Evolutionary conservation across 805 yeast genomes (phyloP).

Genomic region (Scheffersomyces spartinae): DNA sequence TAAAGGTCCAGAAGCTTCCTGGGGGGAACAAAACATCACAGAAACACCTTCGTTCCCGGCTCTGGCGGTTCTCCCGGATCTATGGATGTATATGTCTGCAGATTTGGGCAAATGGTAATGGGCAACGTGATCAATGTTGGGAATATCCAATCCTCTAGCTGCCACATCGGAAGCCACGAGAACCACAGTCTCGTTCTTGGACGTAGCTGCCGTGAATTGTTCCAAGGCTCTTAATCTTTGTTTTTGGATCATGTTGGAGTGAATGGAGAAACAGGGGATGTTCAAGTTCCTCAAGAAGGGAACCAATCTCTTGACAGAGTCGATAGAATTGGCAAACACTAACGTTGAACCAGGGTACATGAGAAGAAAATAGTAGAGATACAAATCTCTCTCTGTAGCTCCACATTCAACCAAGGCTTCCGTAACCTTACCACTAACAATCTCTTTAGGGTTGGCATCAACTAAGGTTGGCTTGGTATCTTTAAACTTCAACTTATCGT

Average conservation of each 20-base stretch:
- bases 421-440: constrained; percentile 60
- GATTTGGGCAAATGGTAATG: constrained; percentile 93
- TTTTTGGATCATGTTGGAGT: constrained; percentile 91
- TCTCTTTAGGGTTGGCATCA: constrained; percentile 80
- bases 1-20: constrained; percentile 84
- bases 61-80: constrained; percentile 98
- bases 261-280: constrained; percentile 65
- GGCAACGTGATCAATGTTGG: constrained; percentile 83
- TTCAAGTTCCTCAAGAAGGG: constrained; percentile 63
- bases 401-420: constrained; percentile 92
- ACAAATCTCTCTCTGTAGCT: constrained; percentile 79
- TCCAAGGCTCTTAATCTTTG: constrained; percentile 82
- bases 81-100: constrained; percentile 88
- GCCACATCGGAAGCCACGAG: constrained; percentile 95
- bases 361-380: constrained; percentile 74
- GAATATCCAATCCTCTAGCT: constrained; percentile 93
- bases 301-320: constrained; percentile 77
- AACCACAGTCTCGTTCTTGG: constrained; percentile 43
- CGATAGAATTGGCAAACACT: constrained; percentile 92
- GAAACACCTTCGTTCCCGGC: constrained; percentile 94
- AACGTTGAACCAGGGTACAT: constrained; percentile 84
- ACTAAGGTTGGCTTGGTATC: constrained; percentile 55
- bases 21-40: constrained; percentile 84
- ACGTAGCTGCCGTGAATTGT: constrained; percentile 49
- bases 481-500: constrained; percentile 60